Evolutionary conservation across 208 protist species (phyloP), one percentile per base, ranked within the genome.

Genomic region (Porcisia hertigi): DNA sequence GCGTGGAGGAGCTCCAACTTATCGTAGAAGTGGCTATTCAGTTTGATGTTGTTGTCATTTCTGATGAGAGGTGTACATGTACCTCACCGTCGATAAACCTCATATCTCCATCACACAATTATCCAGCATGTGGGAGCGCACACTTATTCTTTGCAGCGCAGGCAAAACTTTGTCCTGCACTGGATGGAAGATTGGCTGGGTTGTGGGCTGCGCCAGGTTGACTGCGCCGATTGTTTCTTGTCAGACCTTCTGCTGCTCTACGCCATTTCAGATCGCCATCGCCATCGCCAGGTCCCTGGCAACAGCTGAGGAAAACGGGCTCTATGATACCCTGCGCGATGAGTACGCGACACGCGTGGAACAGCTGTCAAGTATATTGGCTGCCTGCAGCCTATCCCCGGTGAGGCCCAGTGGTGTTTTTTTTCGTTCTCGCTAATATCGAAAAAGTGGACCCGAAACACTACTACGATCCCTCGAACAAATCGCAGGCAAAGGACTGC

Each of bases 121-220:
- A 25, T 87, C 91, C 0, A 94, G 86, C 49, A 98, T 98, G 93
- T 97, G 76, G 71, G 93, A 98, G 43, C 87, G 96, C 64, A 98
- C 95, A 12, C 80, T 99, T 36, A 97, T 89, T 0, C 81, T 99
- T 14, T 93, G 96, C 82, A 92, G 86, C 57, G 88, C 92, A 3
- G 96, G 96, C 2, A 99, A 99, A 79, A 98, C 94, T 16, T 98
- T 99, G 74, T 92, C 85, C 0, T 94, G 91, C 54, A 98, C 97
- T 1, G 97, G 97, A 1, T 98, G 94, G 94, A 98, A 98, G 70
- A 75, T 98, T 62, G 95, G 96, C 7, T 98, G 94, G 93, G 84
- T 83, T 49, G 86, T 98, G 34, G 88, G 83, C 43, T 77, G 79
- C 43, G 65, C 80, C 47, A 34, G 74, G 39, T 49, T 97, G 7